Evolutionary conservation across 768 basidiomycete genomes (phyloP).

Genomic region (Gloeophyllum trabeum): DNA sequence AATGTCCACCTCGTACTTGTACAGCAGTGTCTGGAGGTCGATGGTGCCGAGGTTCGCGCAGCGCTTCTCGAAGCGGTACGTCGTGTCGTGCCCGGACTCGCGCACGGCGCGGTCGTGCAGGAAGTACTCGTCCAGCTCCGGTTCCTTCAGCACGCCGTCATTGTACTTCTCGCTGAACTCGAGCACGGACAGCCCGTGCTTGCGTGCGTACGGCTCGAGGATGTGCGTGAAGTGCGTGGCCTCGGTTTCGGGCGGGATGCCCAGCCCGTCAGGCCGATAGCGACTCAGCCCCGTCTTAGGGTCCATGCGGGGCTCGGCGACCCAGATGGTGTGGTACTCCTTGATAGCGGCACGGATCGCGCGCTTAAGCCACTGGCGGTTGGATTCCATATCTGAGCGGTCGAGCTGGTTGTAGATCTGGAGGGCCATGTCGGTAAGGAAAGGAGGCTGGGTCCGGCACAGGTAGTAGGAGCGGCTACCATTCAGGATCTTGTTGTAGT

Average conservation of each 20-base stretch:
- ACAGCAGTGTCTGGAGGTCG: conserved; percentile 89
- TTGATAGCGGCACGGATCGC: conserved; percentile 98
- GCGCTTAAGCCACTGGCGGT: conserved; percentile 86
- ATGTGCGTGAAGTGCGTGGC: conserved; percentile 98
- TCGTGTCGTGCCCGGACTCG: conserved; percentile 93
- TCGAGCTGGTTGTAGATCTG: conserved; percentile 97
- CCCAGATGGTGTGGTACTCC: conserved; percentile 98
- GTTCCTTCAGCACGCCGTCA: conserved; percentile 71
- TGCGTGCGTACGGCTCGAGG: conserved; percentile 87
- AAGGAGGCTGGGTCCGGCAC: conserved; percentile 92
- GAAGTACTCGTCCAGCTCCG: conserved; percentile 93
- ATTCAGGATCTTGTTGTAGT: conserved; percentile 95
- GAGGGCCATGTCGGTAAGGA: conserved; percentile 96
- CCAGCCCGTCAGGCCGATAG: conserved; percentile 86
- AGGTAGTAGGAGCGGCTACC: conserved; percentile 94
- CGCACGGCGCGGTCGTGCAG: conserved; percentile 93
- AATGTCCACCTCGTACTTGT: conserved; percentile 98
- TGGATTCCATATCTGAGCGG: conserved; percentile 65
- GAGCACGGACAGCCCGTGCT: conserved; percentile 85
- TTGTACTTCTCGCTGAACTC: conserved; percentile 98
- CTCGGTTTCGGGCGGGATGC: conserved; percentile 98
- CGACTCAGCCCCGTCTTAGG: conserved; percentile 90
- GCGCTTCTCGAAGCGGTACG: conserved; percentile 95
- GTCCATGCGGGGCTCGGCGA: conserved; percentile 89
- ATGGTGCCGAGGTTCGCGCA: conserved; percentile 96